Evolutionary conservation across 2,329 filamentous ascomycete genomes (phyloP).

Genomic region (Microsporum ferrugineum): DNA sequence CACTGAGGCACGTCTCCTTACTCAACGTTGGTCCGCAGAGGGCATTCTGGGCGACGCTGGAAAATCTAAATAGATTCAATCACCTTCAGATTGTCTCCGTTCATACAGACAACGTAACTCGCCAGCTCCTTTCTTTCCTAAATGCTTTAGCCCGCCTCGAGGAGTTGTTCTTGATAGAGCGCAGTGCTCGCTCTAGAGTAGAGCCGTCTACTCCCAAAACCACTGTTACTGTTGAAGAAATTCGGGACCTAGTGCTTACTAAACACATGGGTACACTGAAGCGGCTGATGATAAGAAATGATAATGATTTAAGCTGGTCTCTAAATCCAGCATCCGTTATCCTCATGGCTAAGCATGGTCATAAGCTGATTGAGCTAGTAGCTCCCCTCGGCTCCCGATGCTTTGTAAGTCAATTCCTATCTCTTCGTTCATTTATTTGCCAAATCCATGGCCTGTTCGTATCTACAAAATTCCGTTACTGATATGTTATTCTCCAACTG

Average conservation of each 20-base stretch:
- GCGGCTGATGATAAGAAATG: constrained; percentile 51
- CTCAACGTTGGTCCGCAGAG: constrained; percentile 53
- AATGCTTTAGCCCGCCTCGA: constrained; percentile 43
- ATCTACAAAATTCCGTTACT: not conserved
- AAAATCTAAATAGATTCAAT: constrained; percentile 42
- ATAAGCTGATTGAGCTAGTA: constrained; percentile 16
- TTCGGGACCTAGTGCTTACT: constrained; percentile 45
- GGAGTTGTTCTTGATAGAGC: constrained; percentile 51
- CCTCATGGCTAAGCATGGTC: constrained; percentile 13
- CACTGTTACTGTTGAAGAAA: constrained; percentile 45
- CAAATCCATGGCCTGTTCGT: too few relatives aligned
- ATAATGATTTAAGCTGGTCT: constrained; percentile 45
- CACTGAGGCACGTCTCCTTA: constrained; percentile 47
- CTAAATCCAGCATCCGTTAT: constrained; percentile 14
- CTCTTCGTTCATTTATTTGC: not conserved
- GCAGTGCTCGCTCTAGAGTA: constrained; percentile 40
- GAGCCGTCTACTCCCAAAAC: constrained; percentile 44
- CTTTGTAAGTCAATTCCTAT: constrained; percentile 15
- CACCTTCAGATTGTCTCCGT: constrained; percentile 47
- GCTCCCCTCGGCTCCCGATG: constrained; percentile 13
- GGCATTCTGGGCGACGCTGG: constrained; percentile 48
- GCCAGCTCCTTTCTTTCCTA: constrained; percentile 36
- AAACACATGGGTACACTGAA: constrained; percentile 47
- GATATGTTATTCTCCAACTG: not conserved
- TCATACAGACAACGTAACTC: constrained; percentile 52